A percentile compares a stretch with the other conserved stretches of the same genome.
Conservation (phyloP, 257 asterid genomes). For the Forsythia viridissima region DNA sequence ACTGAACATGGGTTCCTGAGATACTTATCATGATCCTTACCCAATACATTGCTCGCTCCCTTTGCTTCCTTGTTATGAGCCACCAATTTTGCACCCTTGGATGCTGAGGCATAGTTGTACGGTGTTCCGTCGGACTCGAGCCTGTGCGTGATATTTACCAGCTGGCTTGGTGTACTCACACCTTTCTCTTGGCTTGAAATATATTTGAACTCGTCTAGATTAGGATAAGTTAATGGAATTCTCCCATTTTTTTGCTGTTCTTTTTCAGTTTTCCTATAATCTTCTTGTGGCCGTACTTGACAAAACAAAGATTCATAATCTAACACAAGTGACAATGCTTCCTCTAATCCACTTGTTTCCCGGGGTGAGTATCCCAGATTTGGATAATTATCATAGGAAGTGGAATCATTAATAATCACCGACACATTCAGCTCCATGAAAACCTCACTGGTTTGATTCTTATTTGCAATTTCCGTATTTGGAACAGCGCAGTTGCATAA, state of each 20-base stretch:
- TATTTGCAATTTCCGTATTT: conserved; percentile 35
- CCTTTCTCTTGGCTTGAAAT: conserved; percentile 55
- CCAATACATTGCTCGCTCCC: conserved; percentile 80
- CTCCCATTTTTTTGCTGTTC: conserved; percentile 42
- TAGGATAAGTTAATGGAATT: conserved; percentile 54
- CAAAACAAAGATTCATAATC: conserved; percentile 53
- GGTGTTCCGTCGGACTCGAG: conserved; percentile 90
- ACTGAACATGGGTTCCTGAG: conserved; percentile 89
- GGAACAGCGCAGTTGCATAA: conserved; percentile 33
- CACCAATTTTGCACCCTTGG: conserved; percentile 95
- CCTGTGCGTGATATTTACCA: conserved; percentile 71
- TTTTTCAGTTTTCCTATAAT: conserved; percentile 22
- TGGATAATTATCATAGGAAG: conserved; percentile 22
- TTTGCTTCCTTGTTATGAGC: conserved; percentile 85
- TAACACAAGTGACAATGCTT: conserved; percentile 44
- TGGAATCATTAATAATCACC: conserved; percentile 29
- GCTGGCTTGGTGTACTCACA: conserved; percentile 45
- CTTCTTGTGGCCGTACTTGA: conserved; percentile 33
- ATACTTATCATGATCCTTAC: conserved; percentile 86
- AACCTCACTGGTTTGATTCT: conserved; percentile 27
- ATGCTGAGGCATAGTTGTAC: conserved; percentile 82
- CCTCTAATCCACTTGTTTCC: conserved; percentile 49
- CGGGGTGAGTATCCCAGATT: conserved; percentile 32
- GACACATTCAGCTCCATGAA: conserved; percentile 39
- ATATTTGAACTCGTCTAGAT: conserved; percentile 76